Conservation (phyloP, 441 rosid species). For the Hura crepitans region DNA sequence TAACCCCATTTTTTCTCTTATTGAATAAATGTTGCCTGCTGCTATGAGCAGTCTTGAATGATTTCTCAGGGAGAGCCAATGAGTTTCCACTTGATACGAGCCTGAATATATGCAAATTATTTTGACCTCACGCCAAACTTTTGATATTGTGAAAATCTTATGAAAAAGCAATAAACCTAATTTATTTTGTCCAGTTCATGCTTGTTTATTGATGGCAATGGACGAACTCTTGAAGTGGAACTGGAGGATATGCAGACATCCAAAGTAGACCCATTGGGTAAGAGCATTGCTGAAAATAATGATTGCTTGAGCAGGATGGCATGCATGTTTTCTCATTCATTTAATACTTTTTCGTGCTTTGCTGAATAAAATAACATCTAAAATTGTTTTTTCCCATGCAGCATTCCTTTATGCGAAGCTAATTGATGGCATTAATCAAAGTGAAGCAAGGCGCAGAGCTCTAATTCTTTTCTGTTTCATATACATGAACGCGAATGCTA, state of each 20-base stretch:
- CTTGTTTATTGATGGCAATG: slow-evolving; percentile 54
- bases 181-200: slow-evolving; percentile 53
- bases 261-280: slow-evolving; percentile 70
- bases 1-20: too few relatives aligned
- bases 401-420: slow-evolving; percentile 68
- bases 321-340: not conserved
- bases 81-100: not conserved
- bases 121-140: too few relatives aligned
- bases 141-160: not conserved
- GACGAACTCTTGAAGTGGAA: slow-evolving; percentile 54
- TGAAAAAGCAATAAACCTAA: not conserved
- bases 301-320: not conserved
- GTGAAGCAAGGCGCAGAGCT: slow-evolving; percentile 74
- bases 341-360: not conserved
- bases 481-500: slow-evolving; percentile 59
- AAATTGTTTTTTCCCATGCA: slow-evolving; percentile 29
- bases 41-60: too few relatives aligned
- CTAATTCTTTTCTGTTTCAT: slow-evolving; percentile 68
- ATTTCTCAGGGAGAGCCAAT: not conserved
- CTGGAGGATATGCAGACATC: slow-evolving; percentile 44
- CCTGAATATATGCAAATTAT: not conserved
- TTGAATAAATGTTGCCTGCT: too few relatives aligned
- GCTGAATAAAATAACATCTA: slow-evolving; percentile 13
- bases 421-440: slow-evolving; percentile 83
- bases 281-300: slow-evolving; percentile 11